Evolutionary conservation across 257 asterid genomes (phyloP).

Genomic region (Solanum megistacrolobum): DNA sequence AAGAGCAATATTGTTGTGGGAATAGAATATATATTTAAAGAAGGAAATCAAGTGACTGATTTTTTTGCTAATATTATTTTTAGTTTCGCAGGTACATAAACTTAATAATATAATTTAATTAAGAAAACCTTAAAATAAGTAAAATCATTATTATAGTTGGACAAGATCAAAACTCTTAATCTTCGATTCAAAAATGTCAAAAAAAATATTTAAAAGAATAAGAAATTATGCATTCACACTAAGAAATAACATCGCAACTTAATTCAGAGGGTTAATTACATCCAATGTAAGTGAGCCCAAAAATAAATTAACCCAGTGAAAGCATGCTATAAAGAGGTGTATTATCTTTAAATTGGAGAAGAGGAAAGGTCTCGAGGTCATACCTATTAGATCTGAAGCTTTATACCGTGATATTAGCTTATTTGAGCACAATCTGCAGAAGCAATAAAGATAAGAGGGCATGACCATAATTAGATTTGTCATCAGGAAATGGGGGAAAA

Average conservation of each 20-base stretch:
- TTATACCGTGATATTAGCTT: not conserved
- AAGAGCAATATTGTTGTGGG: no score
- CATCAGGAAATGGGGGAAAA: not conserved
- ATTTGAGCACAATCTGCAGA: not conserved
- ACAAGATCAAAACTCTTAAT: not conserved
- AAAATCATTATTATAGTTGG: not conserved
- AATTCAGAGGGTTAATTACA: not conserved
- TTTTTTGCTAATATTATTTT: not conserved
- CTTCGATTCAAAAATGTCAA: not conserved
- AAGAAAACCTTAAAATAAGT: no score
- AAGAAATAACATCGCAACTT: not conserved
- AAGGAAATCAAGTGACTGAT: not conserved
- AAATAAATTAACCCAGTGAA: not conserved
- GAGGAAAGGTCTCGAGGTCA: not conserved
- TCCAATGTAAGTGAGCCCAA: not conserved
- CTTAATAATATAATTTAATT: no score
- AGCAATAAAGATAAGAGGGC: no score
- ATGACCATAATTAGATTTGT: not conserved
- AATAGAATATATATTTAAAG: no score
- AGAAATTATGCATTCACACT: not conserved
- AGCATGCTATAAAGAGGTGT: not conserved
- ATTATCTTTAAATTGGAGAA: no score
- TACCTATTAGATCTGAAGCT: no score
- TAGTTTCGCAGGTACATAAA: not conserved
- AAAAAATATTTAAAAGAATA: no score